Conservation (phyloP, 2,329 filamentous ascomycete species). For the Hawksworthiomyces lignivorus region DNA sequence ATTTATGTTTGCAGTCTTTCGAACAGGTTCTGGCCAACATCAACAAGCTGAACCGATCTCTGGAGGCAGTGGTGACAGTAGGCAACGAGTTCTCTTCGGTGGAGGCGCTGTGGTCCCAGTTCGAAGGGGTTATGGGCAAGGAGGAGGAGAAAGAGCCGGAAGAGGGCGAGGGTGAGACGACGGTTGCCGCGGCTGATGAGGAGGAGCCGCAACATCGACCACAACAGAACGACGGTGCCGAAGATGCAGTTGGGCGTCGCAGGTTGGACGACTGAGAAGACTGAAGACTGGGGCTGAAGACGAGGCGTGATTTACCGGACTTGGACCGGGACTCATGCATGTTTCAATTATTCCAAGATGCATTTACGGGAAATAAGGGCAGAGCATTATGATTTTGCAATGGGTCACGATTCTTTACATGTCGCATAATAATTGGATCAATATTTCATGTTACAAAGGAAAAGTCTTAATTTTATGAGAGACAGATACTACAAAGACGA, state of each 20-base stretch:
- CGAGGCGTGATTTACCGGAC: too few relatives aligned
- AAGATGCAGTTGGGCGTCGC: too few relatives aligned
- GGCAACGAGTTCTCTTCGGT: conserved; percentile 97
- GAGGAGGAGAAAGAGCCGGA: conserved; percentile 19
- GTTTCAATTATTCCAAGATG: too few relatives aligned
- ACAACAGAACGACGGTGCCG: background rate
- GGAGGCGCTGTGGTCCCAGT: conserved; percentile 93
- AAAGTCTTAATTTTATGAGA: too few relatives aligned
- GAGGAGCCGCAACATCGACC: background rate
- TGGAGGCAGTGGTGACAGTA: conserved; percentile 87
- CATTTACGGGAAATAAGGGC: too few relatives aligned
- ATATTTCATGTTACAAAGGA: conserved; percentile 15
- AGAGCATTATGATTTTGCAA: background rate
- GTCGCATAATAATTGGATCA: too few relatives aligned
- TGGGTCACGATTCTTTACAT: too few relatives aligned
- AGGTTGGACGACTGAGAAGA: too few relatives aligned
- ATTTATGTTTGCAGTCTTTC: conserved; percentile 60
- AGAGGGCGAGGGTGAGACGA: conserved; percentile 16
- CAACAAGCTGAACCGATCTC: conserved; percentile 85
- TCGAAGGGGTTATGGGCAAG: conserved; percentile 90
- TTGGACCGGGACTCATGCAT: too few relatives aligned
- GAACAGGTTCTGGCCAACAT: conserved; percentile 93
- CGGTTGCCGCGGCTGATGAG: conserved; percentile 17
- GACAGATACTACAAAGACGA: too few relatives aligned
- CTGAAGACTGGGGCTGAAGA: too few relatives aligned